A percentile compares a stretch with the other conserved stretches of the same genome.
Evolutionary conservation across 306 rosid species (phyloP).

Genomic region (Clitoria ternatea): DNA sequence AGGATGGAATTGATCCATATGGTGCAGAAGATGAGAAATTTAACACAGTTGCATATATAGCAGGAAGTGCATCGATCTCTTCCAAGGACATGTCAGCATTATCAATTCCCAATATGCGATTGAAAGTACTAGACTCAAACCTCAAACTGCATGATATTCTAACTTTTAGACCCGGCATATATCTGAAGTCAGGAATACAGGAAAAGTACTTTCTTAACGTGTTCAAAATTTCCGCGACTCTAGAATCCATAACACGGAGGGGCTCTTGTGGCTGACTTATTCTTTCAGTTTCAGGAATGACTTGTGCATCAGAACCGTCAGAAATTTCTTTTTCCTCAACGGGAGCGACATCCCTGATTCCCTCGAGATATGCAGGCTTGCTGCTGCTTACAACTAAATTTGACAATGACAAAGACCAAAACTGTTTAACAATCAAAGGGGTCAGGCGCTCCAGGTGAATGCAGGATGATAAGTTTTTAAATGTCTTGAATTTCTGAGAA

Average conservation of each 20-base stretch:
- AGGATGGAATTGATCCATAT: constrained; percentile 70
- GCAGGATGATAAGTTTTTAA: constrained; percentile 57
- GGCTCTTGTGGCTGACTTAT: constrained; percentile 52
- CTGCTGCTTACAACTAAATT: constrained; percentile 46
- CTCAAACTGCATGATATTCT: constrained; percentile 65
- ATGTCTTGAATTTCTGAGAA: constrained; percentile 59
- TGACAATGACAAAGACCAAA: constrained; percentile 87
- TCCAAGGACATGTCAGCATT: constrained; percentile 38
- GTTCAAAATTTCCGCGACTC: constrained; percentile 68
- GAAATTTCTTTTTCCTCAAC: constrained; percentile 59
- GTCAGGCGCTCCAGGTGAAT: constrained; percentile 69
- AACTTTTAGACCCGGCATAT: constrained; percentile 77
- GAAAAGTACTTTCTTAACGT: constrained; percentile 74
- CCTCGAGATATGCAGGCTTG: constrained; percentile 52
- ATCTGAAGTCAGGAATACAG: constrained; percentile 87
- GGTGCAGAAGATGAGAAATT: constrained; percentile 85
- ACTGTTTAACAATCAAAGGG: constrained; percentile 77
- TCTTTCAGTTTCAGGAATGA: constrained; percentile 40
- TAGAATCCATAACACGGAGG: constrained; percentile 86
- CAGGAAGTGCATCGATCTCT: constrained; percentile 68
- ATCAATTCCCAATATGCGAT: constrained; percentile 50
- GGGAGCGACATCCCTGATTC: constrained; percentile 48
- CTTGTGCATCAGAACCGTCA: constrained; percentile 32
- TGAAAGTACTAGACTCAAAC: constrained; percentile 66
- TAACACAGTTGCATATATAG: constrained; percentile 84